Evolutionary conservation across 2,329 filamentous ascomycete genomes (phyloP).

Genomic region (Pestalotiopsis sp.): DNA sequence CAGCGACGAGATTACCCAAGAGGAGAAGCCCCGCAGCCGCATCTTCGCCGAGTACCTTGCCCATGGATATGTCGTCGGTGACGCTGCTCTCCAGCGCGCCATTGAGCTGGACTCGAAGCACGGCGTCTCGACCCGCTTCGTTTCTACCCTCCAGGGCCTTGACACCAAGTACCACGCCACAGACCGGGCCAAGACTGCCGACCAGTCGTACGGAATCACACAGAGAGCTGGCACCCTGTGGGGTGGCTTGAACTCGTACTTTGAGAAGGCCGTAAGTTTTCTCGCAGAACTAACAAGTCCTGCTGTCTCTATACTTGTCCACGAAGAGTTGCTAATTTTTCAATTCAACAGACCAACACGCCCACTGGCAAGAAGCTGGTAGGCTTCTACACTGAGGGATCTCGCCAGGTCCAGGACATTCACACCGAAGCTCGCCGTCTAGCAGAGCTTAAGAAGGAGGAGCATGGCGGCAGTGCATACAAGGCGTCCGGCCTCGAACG

Average conservation of each 20-base stretch:
- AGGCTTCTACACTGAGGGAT: slow-evolving; percentile 82
- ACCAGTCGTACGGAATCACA: slow-evolving; percentile 82
- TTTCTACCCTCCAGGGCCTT: slow-evolving; percentile 72
- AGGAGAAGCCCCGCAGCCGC: slow-evolving; percentile 93
- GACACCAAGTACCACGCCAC: slow-evolving; percentile 86
- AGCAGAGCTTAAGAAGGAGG: slow-evolving; percentile 81
- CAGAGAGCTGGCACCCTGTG: slow-evolving; percentile 68
- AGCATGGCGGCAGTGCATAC: slow-evolving; percentile 60
- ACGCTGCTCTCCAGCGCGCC: slow-evolving; percentile 75
- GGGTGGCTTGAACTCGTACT: slow-evolving; percentile 80
- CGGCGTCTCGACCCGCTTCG: slow-evolving; percentile 81
- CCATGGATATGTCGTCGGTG: slow-evolving; percentile 85
- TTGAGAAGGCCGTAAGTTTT: slow-evolving; percentile 73
- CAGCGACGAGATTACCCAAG: slow-evolving; percentile 78
- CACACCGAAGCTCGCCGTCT: slow-evolving; percentile 88
- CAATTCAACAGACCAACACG: slow-evolving; percentile 56
- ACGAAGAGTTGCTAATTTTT: not conserved
- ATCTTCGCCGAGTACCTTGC: slow-evolving; percentile 97
- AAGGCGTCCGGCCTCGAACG: slow-evolving; percentile 61
- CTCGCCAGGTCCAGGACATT: slow-evolving; percentile 91
- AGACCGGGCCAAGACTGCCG: slow-evolving; percentile 82
- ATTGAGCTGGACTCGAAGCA: slow-evolving; percentile 90
- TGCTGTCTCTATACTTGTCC: not conserved
- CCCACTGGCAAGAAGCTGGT: slow-evolving; percentile 88
- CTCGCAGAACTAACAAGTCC: not conserved